A percentile compares a stretch with the other conserved stretches of the same genome.
These are phyloP conservation scores for Starmerella floricola DNA, from an alignment of 805 yeast species.

Conservation along the genomic window DNA sequence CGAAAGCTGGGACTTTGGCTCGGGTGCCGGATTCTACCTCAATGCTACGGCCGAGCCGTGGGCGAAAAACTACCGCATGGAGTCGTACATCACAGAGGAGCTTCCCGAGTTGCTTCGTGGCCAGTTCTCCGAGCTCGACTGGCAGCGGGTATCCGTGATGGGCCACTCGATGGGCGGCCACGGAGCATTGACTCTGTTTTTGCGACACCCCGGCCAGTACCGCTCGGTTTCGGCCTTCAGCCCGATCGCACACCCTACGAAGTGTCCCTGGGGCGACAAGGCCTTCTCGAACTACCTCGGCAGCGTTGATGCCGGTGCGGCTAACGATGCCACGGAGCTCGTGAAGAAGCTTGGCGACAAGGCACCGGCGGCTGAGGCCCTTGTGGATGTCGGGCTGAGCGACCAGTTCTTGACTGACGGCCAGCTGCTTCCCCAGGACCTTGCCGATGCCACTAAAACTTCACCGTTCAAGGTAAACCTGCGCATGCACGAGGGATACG, in stretches of 20 bases:
- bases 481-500: slow-evolving; percentile 65
- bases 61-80: slow-evolving; percentile 70
- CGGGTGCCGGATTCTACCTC: slow-evolving; percentile 91
- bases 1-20: slow-evolving; percentile 80
- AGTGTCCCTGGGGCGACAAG: slow-evolving; percentile 79
- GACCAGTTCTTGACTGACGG: slow-evolving; percentile 57
- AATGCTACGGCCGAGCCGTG: slow-evolving; percentile 70
- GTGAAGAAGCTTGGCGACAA: slow-evolving; percentile 37
- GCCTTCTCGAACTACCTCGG: slow-evolving; percentile 63
- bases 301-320: slow-evolving; percentile 47
- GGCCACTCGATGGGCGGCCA: slow-evolving; percentile 99
- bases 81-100: slow-evolving; percentile 66
- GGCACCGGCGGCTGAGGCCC: slow-evolving; percentile 34
- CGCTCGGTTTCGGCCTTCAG: slow-evolving; percentile 80
- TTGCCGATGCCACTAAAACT: slow-evolving; percentile 49
- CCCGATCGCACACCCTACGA: slow-evolving; percentile 72
- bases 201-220: slow-evolving; percentile 60
- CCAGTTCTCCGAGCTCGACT: slow-evolving; percentile 38
- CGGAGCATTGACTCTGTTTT: slow-evolving; percentile 67
- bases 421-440: slow-evolving; percentile 66
- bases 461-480: slow-evolving; percentile 48
- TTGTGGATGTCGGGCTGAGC: slow-evolving; percentile 64
- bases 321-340: slow-evolving; percentile 77
- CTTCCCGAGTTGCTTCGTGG: slow-evolving; percentile 42
- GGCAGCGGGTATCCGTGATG: slow-evolving; percentile 52